Evolutionary conservation across 2,329 filamentous ascomycete genomes (phyloP).

Genomic region (Claviceps cyperi): DNA sequence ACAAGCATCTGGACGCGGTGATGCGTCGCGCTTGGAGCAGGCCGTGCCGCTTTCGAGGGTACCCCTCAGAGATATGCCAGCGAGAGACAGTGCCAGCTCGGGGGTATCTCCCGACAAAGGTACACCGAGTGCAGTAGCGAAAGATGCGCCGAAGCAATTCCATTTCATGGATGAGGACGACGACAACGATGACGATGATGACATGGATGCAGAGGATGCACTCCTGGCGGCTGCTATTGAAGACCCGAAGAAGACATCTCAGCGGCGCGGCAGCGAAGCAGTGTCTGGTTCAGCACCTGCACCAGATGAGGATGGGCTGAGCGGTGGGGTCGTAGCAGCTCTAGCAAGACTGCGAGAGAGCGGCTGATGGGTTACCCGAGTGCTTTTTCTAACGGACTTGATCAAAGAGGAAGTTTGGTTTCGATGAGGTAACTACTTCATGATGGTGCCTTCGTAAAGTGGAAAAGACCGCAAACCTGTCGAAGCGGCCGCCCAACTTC

Average conservation of each 20-base stretch:
- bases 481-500: no score
- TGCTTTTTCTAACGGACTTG: background rate
- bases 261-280: constrained; percentile 14
- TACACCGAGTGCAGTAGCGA: constrained; percentile 1
- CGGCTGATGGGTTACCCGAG: constrained; percentile 7
- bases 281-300: constrained; percentile 6
- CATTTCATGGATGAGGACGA: constrained; percentile 24
- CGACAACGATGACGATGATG: constrained; percentile 26
- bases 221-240: constrained; percentile 32
- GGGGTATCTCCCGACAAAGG: constrained; percentile 1
- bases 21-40: constrained; percentile 18
- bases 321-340: constrained; percentile 45
- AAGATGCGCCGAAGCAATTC: constrained; percentile 17
- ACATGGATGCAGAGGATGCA: constrained; percentile 27
- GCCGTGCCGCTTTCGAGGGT: constrained; percentile 26
- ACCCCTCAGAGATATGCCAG: constrained; percentile 26
- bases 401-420: background rate
- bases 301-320: constrained; percentile 23
- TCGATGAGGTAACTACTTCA: no score
- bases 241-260: constrained; percentile 27
- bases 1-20: constrained; percentile 9
- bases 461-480: no score
- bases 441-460: no score
- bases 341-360: constrained; percentile 41
- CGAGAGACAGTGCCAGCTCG: background rate